Evolutionary conservation across 2,329 filamentous ascomycete genomes (phyloP), one percentile per base, ranked within the genome.

Genomic region (Pseudonectria foliicola): DNA sequence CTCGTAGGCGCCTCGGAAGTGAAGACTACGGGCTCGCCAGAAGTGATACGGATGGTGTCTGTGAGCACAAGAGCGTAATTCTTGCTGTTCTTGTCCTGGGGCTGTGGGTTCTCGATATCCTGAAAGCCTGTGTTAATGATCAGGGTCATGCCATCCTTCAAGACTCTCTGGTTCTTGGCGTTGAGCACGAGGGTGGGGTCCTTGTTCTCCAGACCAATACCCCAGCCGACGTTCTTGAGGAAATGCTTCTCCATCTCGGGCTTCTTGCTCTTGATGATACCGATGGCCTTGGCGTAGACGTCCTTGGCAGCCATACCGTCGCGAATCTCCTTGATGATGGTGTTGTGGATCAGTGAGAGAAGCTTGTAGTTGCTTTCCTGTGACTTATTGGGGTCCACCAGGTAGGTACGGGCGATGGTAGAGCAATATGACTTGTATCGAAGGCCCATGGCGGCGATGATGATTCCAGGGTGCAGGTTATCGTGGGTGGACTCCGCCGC

Each of bases 81-180:
- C 53, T 86, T 86, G 63, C 84, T 89, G 62, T 83, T 85, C 67
- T 93, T 93, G 60, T 94, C 88, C 57, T 93, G 87, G 0, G 88
- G 79, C 40, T 82, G 80, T 10, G 83, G 77, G 55, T 96, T 95
- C 53, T 88, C 81, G 30, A 98, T 76, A 55, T 96, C 89, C 39
- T 80, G 82, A 53, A 98, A 85, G 10, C 90, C 89, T 4, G 90
- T 92, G 23, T 85, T 88, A 50, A 98, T 77, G 52, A 83, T 85
- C 10, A 98, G 72, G 1, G 92, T 98, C 92, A 98, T 98, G 46
- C 93, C 93, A 54, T 96, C 93, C 61, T 90, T 94, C 38, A 98
- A 67, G 5, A 75, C 73, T 33, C 89, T 78, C 18, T 68, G 71
- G 57, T 89, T 96, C 67, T 98, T 98, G 40, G 71, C 83, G 52